These are phyloP conservation scores for Dactylis glomerata DNA, from an alignment of 176 grass and related monocot genomes.

Conservation along the genomic window DNA sequence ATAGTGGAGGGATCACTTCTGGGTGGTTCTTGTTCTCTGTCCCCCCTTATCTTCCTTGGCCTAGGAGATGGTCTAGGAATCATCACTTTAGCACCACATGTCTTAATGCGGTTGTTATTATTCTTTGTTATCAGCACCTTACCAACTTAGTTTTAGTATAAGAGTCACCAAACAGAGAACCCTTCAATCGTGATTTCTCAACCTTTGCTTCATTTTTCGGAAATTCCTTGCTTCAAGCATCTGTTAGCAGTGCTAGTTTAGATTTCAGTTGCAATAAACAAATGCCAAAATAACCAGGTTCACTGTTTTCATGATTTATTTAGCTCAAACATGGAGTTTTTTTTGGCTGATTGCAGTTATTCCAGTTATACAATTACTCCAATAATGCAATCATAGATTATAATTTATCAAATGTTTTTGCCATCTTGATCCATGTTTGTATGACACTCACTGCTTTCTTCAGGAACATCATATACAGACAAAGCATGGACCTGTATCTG, in stretches of 20 bases:
- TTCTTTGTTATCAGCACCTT: constrained; percentile 14
- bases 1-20: constrained; percentile 28
- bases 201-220: constrained; percentile 13
- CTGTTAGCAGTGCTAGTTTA: neutral
- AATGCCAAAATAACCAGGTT: neutral
- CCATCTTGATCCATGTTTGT: neutral
- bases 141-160: constrained; percentile 6
- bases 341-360: neutral
- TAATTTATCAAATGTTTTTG: constrained; percentile 8
- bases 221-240: constrained; percentile 13
- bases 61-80: constrained; percentile 19
- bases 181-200: constrained; percentile 12
- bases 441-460: constrained; percentile 25
- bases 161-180: neutral
- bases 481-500: constrained; percentile 77
- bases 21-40: constrained; percentile 2
- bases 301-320: constrained; percentile 6
- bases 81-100: constrained; percentile 6
- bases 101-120: neutral
- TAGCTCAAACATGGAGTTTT: neutral
- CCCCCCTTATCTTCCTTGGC: neutral
- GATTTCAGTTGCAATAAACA: neutral
- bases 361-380: neutral
- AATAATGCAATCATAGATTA: neutral
- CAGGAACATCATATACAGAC: constrained; percentile 95